Percentiles rank a stretch among this genome's conserved stretches.
phyloP scores from a whole-genome alignment of 1,139 yeast species.

The Saccharomycopsis hybrid region DNA sequence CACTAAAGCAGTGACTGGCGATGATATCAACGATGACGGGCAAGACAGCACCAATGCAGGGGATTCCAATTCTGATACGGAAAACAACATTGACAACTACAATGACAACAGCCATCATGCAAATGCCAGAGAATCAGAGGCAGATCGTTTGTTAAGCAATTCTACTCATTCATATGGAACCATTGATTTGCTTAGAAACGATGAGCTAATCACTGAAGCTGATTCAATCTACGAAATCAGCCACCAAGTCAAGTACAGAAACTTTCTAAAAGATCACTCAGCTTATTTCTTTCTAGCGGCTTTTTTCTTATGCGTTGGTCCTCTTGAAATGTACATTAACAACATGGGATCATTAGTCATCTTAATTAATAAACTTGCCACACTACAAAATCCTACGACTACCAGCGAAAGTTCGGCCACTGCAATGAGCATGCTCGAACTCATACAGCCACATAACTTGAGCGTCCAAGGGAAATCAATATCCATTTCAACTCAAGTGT shows the following conservation, averaged over 20 bases:
- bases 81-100: slow-evolving; percentile 18
- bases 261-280: slow-evolving; percentile 54
- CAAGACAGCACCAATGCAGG: slow-evolving; percentile 19
- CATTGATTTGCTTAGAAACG: slow-evolving; percentile 7
- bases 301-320: slow-evolving; percentile 70
- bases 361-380: slow-evolving; percentile 26
- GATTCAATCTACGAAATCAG: slow-evolving; percentile 13
- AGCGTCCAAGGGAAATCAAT: slow-evolving; percentile 22
- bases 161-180: slow-evolving; percentile 5
- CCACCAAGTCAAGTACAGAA: slow-evolving; percentile 42
- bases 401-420: not conserved
- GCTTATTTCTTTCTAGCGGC: slow-evolving; percentile 61
- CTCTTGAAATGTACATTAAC: slow-evolving; percentile 80
- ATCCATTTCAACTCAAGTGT: slow-evolving; percentile 41
- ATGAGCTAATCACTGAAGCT: slow-evolving; percentile 18
- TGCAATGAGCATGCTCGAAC: slow-evolving; percentile 13
- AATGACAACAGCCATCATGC: not conserved
- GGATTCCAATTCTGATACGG: slow-evolving; percentile 22
- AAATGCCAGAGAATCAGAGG: not conserved
- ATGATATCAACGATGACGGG: slow-evolving; percentile 21
- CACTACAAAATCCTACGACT: slow-evolving; percentile 13
- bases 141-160: not conserved
- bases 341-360: slow-evolving; percentile 67
- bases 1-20: not conserved
- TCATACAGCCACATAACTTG: slow-evolving; percentile 1